Conservation (phyloP, 2,329 filamentous ascomycete species). For the Paradendryphiella salina region DNA sequence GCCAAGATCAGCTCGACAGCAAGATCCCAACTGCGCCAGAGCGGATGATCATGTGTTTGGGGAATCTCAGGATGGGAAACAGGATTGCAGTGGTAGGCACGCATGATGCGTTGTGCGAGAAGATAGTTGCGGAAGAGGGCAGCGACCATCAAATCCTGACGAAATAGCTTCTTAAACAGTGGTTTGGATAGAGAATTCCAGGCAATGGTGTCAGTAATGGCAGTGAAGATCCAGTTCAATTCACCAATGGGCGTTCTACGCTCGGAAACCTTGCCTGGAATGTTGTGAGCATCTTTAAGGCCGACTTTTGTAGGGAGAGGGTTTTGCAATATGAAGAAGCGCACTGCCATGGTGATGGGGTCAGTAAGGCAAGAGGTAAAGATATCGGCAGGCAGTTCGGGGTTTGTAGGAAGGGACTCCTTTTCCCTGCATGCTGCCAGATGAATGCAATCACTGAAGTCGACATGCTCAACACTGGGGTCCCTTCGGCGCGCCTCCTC, state of each 20-base stretch:
- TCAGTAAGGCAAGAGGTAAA: constrained; percentile 97
- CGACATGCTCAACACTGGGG: constrained; percentile 64
- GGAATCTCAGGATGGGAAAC: constrained; percentile 91
- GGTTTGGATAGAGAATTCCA: constrained; percentile 93
- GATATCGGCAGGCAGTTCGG: constrained; percentile 86
- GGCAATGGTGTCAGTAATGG: constrained; percentile 97
- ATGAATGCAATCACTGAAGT: constrained; percentile 86
- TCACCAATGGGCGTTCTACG: constrained; percentile 91
- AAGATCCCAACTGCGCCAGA: constrained; percentile 98
- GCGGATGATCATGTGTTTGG: constrained; percentile 88
- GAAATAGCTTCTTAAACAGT: constrained; percentile 93
- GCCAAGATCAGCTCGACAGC: constrained; percentile 93
- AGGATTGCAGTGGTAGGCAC: constrained; percentile 91
- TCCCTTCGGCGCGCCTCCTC: constrained; percentile 74
- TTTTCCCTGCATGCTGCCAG: constrained; percentile 87
- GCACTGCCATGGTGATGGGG: constrained; percentile 94
- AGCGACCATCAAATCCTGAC: constrained; percentile 98
- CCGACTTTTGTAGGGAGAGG: constrained; percentile 69
- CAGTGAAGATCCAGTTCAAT: constrained; percentile 99
- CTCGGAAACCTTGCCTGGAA: constrained; percentile 90
- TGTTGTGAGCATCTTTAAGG: constrained; percentile 81
- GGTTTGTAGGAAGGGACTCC: constrained; percentile 93
- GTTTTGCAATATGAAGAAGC: constrained; percentile 95
- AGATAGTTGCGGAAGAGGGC: constrained; percentile 96
- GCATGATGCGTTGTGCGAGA: constrained; percentile 92